phyloP scores from a whole-genome alignment of 75 land plant genomes.

The Cryptomeria japonica region DNA sequence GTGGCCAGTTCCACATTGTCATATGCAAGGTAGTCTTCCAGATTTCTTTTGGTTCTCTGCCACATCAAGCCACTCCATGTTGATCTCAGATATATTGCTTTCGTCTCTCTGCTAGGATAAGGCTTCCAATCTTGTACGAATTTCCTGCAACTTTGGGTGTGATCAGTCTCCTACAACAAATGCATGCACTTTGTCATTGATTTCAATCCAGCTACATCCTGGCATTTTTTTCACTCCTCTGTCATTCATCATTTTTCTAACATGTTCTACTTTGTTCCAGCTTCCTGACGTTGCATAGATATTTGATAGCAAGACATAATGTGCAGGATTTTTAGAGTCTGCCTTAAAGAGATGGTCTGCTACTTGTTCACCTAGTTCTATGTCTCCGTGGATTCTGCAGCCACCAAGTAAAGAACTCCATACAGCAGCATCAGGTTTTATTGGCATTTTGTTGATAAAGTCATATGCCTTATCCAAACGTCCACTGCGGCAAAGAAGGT shows the following conservation, averaged over 20 bases:
- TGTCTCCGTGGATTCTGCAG: conserved; percentile 43
- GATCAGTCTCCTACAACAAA: conserved; percentile 11
- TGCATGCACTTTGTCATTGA: conserved; percentile 4
- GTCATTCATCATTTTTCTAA: conserved; percentile 4
- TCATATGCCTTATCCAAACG: conserved; percentile 48
- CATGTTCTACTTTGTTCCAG: conserved; percentile 15
- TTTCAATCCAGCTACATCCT: conserved; percentile 21
- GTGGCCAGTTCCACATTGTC: not conserved
- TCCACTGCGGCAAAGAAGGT: conserved; percentile 74
- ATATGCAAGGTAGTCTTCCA: not conserved
- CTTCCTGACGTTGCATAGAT: conserved; percentile 18
- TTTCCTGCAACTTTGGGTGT: not conserved
- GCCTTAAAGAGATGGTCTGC: conserved; percentile 36
- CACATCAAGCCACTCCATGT: not conserved
- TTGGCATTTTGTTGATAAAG: conserved; percentile 35
- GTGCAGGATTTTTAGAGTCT: conserved; percentile 39
- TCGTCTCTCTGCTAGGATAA: not conserved
- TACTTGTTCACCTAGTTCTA: conserved; percentile 43
- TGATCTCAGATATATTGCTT: not conserved
- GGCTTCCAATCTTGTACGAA: not conserved
- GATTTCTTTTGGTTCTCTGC: not conserved
- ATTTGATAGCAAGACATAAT: conserved; percentile 23
- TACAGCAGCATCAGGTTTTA: conserved; percentile 53
- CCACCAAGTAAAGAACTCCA: conserved; percentile 70
- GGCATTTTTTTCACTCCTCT: conserved; percentile 15